Conservation (phyloP, 2,329 filamentous ascomycete genomes). For the Colletotrichum tamarilloi region DNA sequence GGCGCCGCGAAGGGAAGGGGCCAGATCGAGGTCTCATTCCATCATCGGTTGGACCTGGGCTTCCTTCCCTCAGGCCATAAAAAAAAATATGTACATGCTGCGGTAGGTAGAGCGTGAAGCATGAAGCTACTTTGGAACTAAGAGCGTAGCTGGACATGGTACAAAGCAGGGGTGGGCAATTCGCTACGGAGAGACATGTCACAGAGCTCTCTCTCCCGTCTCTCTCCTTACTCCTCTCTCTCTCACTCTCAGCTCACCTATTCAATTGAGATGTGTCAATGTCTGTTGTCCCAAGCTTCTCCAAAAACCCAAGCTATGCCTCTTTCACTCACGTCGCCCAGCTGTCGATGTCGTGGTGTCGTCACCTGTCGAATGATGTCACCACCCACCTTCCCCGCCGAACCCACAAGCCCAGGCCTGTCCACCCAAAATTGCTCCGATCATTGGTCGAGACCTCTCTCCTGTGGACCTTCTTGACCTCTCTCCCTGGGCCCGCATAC, state of each 20-base stretch:
- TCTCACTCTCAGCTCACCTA: not conserved
- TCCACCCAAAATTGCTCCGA: not conserved
- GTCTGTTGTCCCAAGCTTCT: slow-evolving; percentile 4
- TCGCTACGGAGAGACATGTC: not conserved
- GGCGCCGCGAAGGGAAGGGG: not conserved
- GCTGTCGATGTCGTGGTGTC: slow-evolving; percentile 40
- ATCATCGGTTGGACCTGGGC: slow-evolving; percentile 24
- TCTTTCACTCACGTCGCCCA: not conserved
- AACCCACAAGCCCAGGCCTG: slow-evolving; percentile 15
- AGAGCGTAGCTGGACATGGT: not conserved
- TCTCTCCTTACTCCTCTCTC: not conserved
- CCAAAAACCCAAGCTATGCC: slow-evolving; percentile 4
- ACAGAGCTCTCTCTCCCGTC: not conserved
- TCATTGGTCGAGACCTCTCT: slow-evolving; percentile 26
- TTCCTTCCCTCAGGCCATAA: not conserved
- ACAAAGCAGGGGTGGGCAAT: not conserved
- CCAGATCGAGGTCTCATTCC: slow-evolving; percentile 33
- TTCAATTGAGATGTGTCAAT: not conserved
- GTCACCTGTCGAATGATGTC: slow-evolving; percentile 54
- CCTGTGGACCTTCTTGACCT: not conserved
- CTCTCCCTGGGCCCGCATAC: slow-evolving; percentile 20
- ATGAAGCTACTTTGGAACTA: not conserved
- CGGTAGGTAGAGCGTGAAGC: not conserved
- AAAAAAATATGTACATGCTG: no score
- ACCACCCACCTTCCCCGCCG: slow-evolving; percentile 45